A percentile compares a stretch with the other conserved stretches of the same genome.
Conservation (phyloP, 495 filamentous ascomycete species). For the Aspergillus haitiensis region DNA sequence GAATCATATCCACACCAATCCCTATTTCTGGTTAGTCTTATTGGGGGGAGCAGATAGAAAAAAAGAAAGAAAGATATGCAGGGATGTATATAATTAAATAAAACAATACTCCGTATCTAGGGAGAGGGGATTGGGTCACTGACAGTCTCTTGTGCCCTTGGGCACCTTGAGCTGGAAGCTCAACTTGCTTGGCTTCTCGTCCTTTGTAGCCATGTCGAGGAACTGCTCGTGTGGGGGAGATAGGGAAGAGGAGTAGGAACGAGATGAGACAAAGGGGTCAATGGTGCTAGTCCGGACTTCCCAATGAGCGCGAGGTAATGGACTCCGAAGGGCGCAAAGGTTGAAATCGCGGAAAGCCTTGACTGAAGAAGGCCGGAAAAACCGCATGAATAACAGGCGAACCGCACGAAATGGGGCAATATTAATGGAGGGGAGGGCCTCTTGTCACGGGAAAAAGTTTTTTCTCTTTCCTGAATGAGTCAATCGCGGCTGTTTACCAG, state of each 20-base stretch:
- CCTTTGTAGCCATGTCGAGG: constrained; percentile 35
- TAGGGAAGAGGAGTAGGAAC: constrained; percentile 9
- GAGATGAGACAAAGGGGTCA: constrained; percentile 9
- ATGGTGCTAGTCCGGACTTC: constrained; percentile 13
- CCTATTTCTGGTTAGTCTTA: constrained; percentile 7
- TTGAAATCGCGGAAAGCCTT: constrained; percentile 12
- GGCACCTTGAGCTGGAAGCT: constrained; percentile 44
- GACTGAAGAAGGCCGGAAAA: constrained; percentile 21
- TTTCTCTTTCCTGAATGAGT: constrained; percentile 18
- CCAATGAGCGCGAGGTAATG: constrained; percentile 12
- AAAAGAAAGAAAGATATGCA: too few relatives aligned
- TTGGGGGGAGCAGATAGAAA: background rate
- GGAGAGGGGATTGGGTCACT: background rate
- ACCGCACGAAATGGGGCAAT: constrained; percentile 14
- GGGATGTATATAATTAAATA: too few relatives aligned
- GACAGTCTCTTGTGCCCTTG: constrained; percentile 47
- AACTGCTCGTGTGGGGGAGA: background rate
- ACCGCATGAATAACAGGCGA: constrained; percentile 21
- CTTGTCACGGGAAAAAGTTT: constrained; percentile 17
- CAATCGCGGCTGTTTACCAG: constrained; percentile 3
- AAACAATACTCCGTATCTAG: background rate
- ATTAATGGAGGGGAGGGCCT: constrained; percentile 2
- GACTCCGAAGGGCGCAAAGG: constrained; percentile 13
- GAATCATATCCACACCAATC: constrained; percentile 19
- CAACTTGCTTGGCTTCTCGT: constrained; percentile 25